Percentiles rank a stretch among this genome's conserved stretches.
Evolutionary conservation across 495 filamentous ascomycete species (phyloP).

Genomic region (Aspergillus saccharolyticus): DNA sequence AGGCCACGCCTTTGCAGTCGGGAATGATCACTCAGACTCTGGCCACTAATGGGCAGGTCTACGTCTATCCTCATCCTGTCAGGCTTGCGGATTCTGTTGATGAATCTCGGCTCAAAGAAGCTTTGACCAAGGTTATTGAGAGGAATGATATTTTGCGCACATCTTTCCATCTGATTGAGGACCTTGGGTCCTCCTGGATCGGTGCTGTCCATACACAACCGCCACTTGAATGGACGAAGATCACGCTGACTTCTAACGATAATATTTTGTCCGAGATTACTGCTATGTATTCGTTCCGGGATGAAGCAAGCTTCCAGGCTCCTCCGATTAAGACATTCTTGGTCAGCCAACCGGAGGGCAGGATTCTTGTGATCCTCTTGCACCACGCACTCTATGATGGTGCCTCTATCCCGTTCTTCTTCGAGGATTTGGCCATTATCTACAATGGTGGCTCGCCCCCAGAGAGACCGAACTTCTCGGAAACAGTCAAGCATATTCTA

Average conservation of each 20-base stretch:
- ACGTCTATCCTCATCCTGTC: slow-evolving; percentile 63
- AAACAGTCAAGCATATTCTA: slow-evolving; percentile 28
- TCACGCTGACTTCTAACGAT: slow-evolving; percentile 9
- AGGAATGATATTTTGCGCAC: slow-evolving; percentile 58
- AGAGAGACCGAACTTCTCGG: slow-evolving; percentile 23
- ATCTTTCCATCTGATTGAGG: slow-evolving; percentile 40
- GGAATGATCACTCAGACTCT: slow-evolving; percentile 67
- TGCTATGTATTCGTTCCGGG: slow-evolving; percentile 12
- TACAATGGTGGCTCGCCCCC: slow-evolving; percentile 24
- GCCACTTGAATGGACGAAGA: slow-evolving; percentile 21
- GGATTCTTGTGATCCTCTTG: slow-evolving; percentile 39
- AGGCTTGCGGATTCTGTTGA: slow-evolving; percentile 40
- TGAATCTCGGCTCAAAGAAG: slow-evolving; percentile 33
- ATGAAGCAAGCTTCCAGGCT: slow-evolving; percentile 14
- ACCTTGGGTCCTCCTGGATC: slow-evolving; percentile 20
- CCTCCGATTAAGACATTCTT: slow-evolving; percentile 20
- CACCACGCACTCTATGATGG: slow-evolving; percentile 90
- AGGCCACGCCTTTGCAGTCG: slow-evolving; percentile 69
- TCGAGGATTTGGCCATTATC: slow-evolving; percentile 49
- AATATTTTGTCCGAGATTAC: slow-evolving; percentile 13
- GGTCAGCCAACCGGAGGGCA: slow-evolving; percentile 17
- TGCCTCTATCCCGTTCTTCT: slow-evolving; percentile 64
- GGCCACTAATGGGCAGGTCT: slow-evolving; percentile 45
- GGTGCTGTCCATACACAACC: slow-evolving; percentile 21
- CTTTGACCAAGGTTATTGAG: slow-evolving; percentile 42